Percentiles rank a stretch among this genome's conserved stretches.
Evolutionary conservation across 176 grass and related monocot species (phyloP).

Genomic region (Oryza australiensis): DNA sequence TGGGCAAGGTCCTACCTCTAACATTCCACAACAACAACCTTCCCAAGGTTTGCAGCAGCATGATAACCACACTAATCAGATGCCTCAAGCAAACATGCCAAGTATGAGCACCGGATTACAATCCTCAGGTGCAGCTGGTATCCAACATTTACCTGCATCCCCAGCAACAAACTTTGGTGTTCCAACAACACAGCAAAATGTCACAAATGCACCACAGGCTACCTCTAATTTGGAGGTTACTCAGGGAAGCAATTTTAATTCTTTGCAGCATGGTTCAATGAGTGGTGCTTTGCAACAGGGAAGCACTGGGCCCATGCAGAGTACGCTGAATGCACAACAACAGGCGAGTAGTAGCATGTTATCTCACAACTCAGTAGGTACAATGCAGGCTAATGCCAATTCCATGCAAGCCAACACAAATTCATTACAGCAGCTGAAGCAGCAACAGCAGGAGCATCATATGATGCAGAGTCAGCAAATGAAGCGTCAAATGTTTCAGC

Average conservation of each 20-base stretch:
- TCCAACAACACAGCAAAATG: constrained; percentile 65
- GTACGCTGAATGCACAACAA: constrained; percentile 47
- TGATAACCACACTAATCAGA: constrained; percentile 63
- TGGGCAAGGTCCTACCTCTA: constrained; percentile 55
- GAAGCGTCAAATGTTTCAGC: constrained; percentile 56
- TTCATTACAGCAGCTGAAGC: constrained; percentile 69
- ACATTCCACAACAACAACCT: constrained; percentile 48
- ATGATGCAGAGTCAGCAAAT: constrained; percentile 67
- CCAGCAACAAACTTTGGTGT: constrained; percentile 65
- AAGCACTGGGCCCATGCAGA: constrained; percentile 49
- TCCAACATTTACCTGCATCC: constrained; percentile 63
- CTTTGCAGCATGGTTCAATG: constrained; percentile 67
- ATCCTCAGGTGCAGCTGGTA: constrained; percentile 41
- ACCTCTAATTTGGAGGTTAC: constrained; percentile 54
- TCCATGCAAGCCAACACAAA: constrained; percentile 61
- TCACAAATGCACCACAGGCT: constrained; percentile 56
- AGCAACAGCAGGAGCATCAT: constrained; percentile 76
- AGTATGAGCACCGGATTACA: constrained; percentile 53
- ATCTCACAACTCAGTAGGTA: constrained; percentile 52
- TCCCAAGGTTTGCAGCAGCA: constrained; percentile 62
- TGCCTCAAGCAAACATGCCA: constrained; percentile 61
- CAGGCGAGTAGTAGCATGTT: constrained; percentile 63
- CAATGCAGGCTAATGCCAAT: constrained; percentile 62
- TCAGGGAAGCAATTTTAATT: constrained; percentile 63
- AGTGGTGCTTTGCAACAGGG: constrained; percentile 46